Percentiles rank a stretch among this genome's conserved stretches.
These are phyloP conservation scores for Tylopilus cervinicoccineus DNA, from an alignment of 768 basidiomycete species.

Conservation along the genomic window DNA sequence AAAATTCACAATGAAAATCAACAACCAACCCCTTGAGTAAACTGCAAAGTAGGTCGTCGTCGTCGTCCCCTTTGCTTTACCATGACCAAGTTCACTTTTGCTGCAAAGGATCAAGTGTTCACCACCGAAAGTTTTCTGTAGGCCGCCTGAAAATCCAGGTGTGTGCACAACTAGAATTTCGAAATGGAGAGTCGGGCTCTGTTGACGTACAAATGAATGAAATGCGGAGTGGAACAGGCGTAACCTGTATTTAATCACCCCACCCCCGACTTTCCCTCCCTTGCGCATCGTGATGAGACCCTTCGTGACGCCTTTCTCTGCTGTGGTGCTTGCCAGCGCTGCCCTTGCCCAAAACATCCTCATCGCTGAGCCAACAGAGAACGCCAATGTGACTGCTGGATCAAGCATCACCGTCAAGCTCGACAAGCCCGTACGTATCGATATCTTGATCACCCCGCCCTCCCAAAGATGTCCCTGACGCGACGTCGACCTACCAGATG, in stretches of 20 bases:
- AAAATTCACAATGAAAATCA: too few species aligned
- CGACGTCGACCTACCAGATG: not conserved
- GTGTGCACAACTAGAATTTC: too few species aligned
- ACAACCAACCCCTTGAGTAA: too few species aligned
- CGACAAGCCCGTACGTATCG: conserved; percentile 37
- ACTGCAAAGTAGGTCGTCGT: too few species aligned
- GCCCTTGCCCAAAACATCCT: conserved; percentile 37
- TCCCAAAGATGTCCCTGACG: not conserved
- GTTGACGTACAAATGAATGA: not conserved
- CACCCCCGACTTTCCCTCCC: not conserved
- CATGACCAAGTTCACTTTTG: too few species aligned
- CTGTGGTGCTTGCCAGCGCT: not conserved
- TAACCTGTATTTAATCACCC: too few species aligned
- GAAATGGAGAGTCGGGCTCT: too few species aligned
- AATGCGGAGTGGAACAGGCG: not conserved
- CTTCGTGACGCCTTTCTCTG: conserved; percentile 1
- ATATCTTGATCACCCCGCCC: not conserved
- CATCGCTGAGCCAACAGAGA: conserved; percentile 29
- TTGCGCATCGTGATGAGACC: conserved; percentile 2
- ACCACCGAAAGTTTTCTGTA: too few species aligned
- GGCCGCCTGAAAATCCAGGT: too few species aligned
- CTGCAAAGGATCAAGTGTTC: too few species aligned
- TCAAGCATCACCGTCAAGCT: conserved; percentile 37
- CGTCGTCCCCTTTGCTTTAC: too few species aligned
- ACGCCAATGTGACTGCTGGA: conserved; percentile 33